Conservation (phyloP, 2,329 filamentous ascomycete genomes). For the Aspergillus felis region DNA sequence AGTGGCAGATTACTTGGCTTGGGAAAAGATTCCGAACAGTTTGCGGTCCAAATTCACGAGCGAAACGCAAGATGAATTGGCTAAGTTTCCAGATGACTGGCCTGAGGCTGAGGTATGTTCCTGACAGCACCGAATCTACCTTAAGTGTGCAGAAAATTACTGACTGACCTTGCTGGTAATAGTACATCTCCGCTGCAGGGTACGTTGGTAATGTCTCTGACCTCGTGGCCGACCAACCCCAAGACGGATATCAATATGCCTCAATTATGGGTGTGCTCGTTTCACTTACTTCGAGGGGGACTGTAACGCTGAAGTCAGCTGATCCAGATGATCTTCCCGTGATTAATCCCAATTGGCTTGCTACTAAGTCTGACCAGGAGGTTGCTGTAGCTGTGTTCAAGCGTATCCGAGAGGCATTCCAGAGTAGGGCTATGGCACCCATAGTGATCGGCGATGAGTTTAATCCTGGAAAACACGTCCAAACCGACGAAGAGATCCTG, state of each 20-base stretch:
- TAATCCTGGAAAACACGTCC: conserved; percentile 32
- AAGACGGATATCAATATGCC: no score
- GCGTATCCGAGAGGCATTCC: conserved; percentile 37
- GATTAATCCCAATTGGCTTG: conserved; percentile 46
- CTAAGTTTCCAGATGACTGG: conserved; percentile 24
- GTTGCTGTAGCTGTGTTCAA: conserved; percentile 42
- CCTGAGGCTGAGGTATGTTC: conserved; percentile 19
- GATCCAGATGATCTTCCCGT: conserved; percentile 34
- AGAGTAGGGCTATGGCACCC: conserved; percentile 18
- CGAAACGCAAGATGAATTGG: not conserved
- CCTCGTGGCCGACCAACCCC: no score
- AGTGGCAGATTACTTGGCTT: conserved; percentile 11
- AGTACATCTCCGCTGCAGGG: no score
- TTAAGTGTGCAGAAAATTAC: no score
- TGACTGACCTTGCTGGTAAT: no score
- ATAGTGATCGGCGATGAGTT: conserved; percentile 32
- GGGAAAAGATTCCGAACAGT: conserved; percentile 19
- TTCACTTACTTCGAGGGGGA: conserved; percentile 37
- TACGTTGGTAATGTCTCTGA: no score
- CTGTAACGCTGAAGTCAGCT: conserved; percentile 39
- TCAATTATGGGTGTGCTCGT: no score
- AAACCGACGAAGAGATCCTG: conserved; percentile 41
- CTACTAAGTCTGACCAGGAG: conserved; percentile 39
- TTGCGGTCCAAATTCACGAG: conserved; percentile 10
- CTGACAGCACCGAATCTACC: no score